These are phyloP conservation scores for Myxozyma kluyveri DNA, from an alignment of 805 yeast species.

Conservation along the genomic window DNA sequence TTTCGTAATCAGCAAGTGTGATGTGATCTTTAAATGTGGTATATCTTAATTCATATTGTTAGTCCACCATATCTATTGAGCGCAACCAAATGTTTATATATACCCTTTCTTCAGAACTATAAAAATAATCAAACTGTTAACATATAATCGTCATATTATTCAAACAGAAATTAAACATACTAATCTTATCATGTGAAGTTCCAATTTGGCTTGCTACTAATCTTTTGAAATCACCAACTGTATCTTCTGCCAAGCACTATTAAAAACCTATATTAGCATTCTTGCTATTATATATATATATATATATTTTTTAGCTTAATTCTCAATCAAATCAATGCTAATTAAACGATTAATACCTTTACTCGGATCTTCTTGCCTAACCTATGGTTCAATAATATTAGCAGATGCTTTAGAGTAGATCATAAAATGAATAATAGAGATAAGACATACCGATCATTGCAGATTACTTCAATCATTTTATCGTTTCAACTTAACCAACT, in stretches of 20 bases:
- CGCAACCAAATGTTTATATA: not conserved
- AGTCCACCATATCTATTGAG: not conserved
- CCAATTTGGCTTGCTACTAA: conserved; percentile 82
- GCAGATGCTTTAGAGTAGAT: not conserved
- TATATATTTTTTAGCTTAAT: not conserved
- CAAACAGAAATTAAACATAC: conserved; percentile 31
- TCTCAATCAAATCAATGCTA: not conserved
- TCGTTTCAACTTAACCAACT: no score
- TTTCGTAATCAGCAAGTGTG: conserved; percentile 88
- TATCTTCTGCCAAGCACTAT: conserved; percentile 73
- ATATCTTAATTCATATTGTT: conserved; percentile 39
- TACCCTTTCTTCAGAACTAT: conserved; percentile 74
- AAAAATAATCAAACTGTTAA: not conserved
- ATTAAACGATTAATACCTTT: conserved; percentile 42
- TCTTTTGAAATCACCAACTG: conserved; percentile 86
- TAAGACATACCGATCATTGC: conserved; percentile 58
- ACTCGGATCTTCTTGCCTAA: conserved; percentile 85
- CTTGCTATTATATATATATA: not conserved
- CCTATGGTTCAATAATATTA: conserved; percentile 39
- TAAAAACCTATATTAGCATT: not conserved
- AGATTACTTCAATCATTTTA: conserved; percentile 65
- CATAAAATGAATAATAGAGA: not conserved
- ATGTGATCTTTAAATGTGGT: conserved; percentile 85
- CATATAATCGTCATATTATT: conserved; percentile 1
- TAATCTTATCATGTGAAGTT: conserved; percentile 55